Conservation (phyloP, 2,329 filamentous ascomycete genomes). For the Rhynchosporium graminicola region DNA sequence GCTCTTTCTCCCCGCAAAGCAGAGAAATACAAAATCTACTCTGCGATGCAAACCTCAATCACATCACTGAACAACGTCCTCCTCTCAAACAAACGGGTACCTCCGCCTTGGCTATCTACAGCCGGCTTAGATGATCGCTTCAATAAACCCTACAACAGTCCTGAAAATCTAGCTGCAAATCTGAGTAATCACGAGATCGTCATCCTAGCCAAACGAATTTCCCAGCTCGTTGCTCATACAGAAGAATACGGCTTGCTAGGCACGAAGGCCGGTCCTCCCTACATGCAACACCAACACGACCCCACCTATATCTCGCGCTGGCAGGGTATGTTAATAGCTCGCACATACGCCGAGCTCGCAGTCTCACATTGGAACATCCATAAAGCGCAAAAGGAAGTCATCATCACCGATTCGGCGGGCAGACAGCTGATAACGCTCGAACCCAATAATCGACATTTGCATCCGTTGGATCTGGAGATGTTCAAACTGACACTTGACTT, state of each 20-base stretch:
- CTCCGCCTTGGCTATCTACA: slow-evolving; percentile 11
- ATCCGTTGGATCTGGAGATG: background rate
- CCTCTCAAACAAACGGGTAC: slow-evolving; percentile 7
- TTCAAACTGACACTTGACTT: background rate
- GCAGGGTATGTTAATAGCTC: slow-evolving; percentile 3
- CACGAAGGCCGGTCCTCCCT: slow-evolving; percentile 14
- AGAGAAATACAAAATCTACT: slow-evolving; percentile 23
- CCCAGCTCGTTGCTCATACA: slow-evolving; percentile 19
- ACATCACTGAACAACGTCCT: background rate
- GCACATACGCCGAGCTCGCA: slow-evolving; percentile 4
- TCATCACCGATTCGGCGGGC: background rate
- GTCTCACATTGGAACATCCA: slow-evolving; percentile 11
- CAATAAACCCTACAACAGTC: slow-evolving; percentile 3
- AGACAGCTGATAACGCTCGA: slow-evolving; percentile 2
- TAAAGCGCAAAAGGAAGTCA: slow-evolving; percentile 3
- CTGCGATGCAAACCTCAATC: slow-evolving; percentile 18
- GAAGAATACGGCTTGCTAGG: slow-evolving; percentile 17
- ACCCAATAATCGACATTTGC: background rate
- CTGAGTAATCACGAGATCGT: slow-evolving; percentile 24
- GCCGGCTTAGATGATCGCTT: background rate
- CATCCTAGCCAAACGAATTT: slow-evolving; percentile 22
- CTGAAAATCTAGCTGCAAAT: slow-evolving; percentile 15
- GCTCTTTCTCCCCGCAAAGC: background rate
- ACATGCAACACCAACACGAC: slow-evolving; percentile 3
- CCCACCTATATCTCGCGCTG: background rate